Evolutionary conservation across 2,329 filamentous ascomycete species (phyloP), one percentile per base, ranked within the genome.

Genomic region (Talaromyces piceae): DNA sequence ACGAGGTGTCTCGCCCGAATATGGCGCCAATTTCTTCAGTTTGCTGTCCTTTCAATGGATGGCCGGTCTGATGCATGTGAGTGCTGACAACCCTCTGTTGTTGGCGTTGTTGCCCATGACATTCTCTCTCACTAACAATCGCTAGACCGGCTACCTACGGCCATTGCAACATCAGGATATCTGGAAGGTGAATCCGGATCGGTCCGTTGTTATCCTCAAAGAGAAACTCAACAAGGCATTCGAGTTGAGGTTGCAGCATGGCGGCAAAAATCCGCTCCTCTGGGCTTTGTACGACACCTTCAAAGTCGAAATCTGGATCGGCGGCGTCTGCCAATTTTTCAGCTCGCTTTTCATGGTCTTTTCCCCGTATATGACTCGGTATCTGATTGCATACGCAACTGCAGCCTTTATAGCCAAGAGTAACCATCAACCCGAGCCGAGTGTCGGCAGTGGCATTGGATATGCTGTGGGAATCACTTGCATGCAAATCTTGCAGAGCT

Each of bases 271-370:
- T 55, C 87, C 90, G 1, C 73, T 97, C 3, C 65, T 89, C 12
- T 86, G 83, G 77, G 88, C 91, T 1, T 71, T 97, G 51, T 87
- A 91, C 66, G 91, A 97, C 59, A 89, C 87, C 2, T 93, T 91
- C 73, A 84, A 84, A 62, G 76, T 77, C 56, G 91, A 97, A 62
- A 93, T 97, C 64, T 84, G 87, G 75, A 67, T 95, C 3, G 90
- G 90, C 41, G 93, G 87, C n/a, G 60, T 81, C 18, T 91, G 84
- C 63, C 83, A 90, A 58, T 73, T 96, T 16, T 70, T 78, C 23
- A 81, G 87, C n/a, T 81, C 84, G 47, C 71, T 94, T 28, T 70
- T 79, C 33, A 85, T 94, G 67, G 87, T 94, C 51, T 76, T 95
- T 54, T 83, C 88, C 1, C 93, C 91, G 1, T 97, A 91, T 63